Evolutionary conservation across 208 protist species (phyloP).

Genomic region (Crithidia expoeki): DNA sequence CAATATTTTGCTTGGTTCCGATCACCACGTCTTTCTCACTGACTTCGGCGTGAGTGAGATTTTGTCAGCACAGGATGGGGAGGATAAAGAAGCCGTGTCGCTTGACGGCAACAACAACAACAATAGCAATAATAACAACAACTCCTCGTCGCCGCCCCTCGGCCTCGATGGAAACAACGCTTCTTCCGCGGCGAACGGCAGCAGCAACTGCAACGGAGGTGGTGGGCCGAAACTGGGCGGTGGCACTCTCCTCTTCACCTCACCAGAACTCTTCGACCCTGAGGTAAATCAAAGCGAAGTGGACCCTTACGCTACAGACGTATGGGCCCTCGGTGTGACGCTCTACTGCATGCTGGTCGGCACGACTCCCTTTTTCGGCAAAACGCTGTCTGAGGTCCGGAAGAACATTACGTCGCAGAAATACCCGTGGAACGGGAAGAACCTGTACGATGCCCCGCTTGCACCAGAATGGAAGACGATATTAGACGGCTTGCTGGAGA

Average conservation of each 20-base stretch:
- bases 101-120: slow-evolving; percentile 1
- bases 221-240: slow-evolving; percentile 37
- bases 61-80: slow-evolving; percentile 19
- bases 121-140: neutral
- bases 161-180: neutral
- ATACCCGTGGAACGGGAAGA: slow-evolving; percentile 54
- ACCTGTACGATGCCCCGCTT: slow-evolving; percentile 32
- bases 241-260: slow-evolving; percentile 75
- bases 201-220: neutral
- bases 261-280: slow-evolving; percentile 63
- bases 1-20: slow-evolving; percentile 69
- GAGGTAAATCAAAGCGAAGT: slow-evolving; percentile 19
- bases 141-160: neutral
- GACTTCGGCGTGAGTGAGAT: slow-evolving; percentile 87
- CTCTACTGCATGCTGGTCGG: slow-evolving; percentile 85
- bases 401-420: slow-evolving; percentile 38
- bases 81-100: slow-evolving; percentile 18
- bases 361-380: slow-evolving; percentile 65
- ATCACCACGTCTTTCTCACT: slow-evolving; percentile 64
- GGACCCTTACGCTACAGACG: slow-evolving; percentile 65
- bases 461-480: slow-evolving; percentile 53
- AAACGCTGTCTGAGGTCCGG: slow-evolving; percentile 44
- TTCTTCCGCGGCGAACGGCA: neutral
- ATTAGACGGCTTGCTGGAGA: slow-evolving; percentile 74
- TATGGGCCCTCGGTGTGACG: slow-evolving; percentile 86